Conservation (phyloP, 257 asterid genomes). For the Paraleonurus japonicus region DNA sequence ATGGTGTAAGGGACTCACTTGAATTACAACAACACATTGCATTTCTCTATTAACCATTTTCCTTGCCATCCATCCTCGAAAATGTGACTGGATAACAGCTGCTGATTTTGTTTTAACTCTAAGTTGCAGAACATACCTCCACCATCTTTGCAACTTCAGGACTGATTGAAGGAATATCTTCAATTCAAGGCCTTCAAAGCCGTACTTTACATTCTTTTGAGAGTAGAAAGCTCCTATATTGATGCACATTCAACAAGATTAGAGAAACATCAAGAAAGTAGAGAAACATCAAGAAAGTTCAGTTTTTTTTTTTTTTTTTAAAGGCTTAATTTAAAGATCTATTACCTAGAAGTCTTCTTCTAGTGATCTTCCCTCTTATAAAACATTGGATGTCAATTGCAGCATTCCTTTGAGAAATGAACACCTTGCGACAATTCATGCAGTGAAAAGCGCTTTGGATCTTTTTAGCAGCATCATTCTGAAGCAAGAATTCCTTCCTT, state of each 20-base stretch:
- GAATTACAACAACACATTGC: slow-evolving; percentile 54
- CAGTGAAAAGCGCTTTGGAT: slow-evolving; percentile 61
- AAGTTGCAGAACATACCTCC: slow-evolving; percentile 53
- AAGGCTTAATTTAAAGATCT: slow-evolving; percentile 4
- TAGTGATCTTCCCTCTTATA: slow-evolving; percentile 60
- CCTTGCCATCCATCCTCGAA: slow-evolving; percentile 66
- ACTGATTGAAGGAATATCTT: slow-evolving; percentile 45
- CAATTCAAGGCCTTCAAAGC: slow-evolving; percentile 42
- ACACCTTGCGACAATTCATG: slow-evolving; percentile 44
- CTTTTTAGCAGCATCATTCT: slow-evolving; percentile 52
- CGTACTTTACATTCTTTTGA: slow-evolving; percentile 27
- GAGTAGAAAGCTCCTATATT: slow-evolving; percentile 51
- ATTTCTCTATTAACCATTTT: slow-evolving; percentile 44
- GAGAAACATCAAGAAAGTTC: slow-evolving; percentile 10
- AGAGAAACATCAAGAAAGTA: slow-evolving; percentile 16
- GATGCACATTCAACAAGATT: slow-evolving; percentile 13
- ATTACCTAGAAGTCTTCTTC: slow-evolving; percentile 71
- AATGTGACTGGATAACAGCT: slow-evolving; percentile 61
- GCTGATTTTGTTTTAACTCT: slow-evolving; percentile 46
- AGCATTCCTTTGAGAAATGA: slow-evolving; percentile 44
- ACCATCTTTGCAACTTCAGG: slow-evolving; percentile 80
- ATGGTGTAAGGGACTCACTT: slow-evolving; percentile 43
- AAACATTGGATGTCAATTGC: slow-evolving; percentile 62
- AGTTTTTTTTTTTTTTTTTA: background rate
- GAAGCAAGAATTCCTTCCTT: slow-evolving; percentile 50